Percentiles rank a stretch among this genome's conserved stretches.
Evolutionary conservation across 2,329 filamentous ascomycete species (phyloP).

Genomic region (Fusarium mangiferae): DNA sequence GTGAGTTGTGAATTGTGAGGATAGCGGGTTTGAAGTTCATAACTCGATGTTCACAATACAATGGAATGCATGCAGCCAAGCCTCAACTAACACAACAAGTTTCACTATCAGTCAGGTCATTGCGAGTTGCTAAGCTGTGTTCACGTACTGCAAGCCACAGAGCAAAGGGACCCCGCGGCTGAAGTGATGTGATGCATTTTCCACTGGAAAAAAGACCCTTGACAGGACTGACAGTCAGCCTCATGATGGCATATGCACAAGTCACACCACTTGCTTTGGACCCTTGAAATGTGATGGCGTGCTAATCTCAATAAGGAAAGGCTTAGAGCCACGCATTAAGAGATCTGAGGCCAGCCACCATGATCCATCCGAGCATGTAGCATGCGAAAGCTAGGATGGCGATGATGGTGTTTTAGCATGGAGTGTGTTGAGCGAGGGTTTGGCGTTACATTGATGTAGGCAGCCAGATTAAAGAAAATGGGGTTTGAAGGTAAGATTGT

Average conservation of each 20-base stretch:
- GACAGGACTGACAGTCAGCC: slow-evolving; percentile 34
- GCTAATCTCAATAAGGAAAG: slow-evolving; percentile 40
- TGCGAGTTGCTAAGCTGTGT: not conserved
- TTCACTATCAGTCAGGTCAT: not conserved
- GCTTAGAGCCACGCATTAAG: slow-evolving; percentile 34
- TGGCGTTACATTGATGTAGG: slow-evolving; percentile 27
- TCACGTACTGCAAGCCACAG: not conserved
- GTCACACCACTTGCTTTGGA: slow-evolving; percentile 38
- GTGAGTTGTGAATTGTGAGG: not conserved
- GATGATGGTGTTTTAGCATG: slow-evolving; percentile 17
- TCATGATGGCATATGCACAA: slow-evolving; percentile 41
- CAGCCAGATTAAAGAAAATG: not conserved
- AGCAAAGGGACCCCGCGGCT: not conserved
- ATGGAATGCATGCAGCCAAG: not conserved
- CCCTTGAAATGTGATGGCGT: slow-evolving; percentile 27
- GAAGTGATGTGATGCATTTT: slow-evolving; percentile 4
- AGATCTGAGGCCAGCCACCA: slow-evolving; percentile 42
- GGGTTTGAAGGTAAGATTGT: not conserved
- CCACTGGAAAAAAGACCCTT: slow-evolving; percentile 15
- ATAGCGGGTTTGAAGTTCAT: not conserved
- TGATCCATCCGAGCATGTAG: slow-evolving; percentile 22
- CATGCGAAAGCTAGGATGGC: slow-evolving; percentile 5
- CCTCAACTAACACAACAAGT: not conserved
- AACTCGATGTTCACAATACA: not conserved
- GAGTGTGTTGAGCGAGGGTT: slow-evolving; percentile 10